Base-by-base conservation (phyloP, 2,329 filamentous ascomycete species). In the Fusarium tanahbumbuense region DNA sequence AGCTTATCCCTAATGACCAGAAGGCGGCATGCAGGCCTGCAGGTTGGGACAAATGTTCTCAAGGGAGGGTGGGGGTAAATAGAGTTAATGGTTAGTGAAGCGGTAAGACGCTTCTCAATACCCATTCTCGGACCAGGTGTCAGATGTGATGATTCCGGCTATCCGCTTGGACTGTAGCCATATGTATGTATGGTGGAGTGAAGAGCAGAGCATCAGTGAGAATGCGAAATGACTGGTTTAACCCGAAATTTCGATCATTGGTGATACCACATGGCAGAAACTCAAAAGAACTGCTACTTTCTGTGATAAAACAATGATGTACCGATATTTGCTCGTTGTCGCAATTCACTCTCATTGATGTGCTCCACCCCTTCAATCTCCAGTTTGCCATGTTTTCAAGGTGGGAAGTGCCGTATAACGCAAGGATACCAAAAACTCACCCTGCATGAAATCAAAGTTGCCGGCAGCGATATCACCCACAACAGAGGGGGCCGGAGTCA, bases 381-480 rank as follows among this genome's bases (percentile, higher is more conserved):
- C 18, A 15, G 27, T 45, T 27, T 27, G 54, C 4, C 23, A 23
- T 16, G n/a, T 6, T 18, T 27, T 25, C 11, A 1, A 37, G 8
- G 27, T n/a, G 34, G 50, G 7, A 46, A 60, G 20, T 34, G 8
- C 10, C 12, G 41, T 45, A 18, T 34, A 44, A 49, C 22, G 55
- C 22, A 47, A 44, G 60, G 34, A 49, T 58, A n/a, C 32, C 23
- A 45, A 46, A 32, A 58, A 83, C 84, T 81, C 64, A 87, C 85
- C 81, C 77, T 82, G 73, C 64, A 86, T 83, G 60, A 87, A 87
- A 64, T 88, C 85, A 56, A 87, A 76, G 63, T 76, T 78, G 63
- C 75, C 77, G 45, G 81, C 18, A 28, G 58, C 73, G 57, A 87
- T 83, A 15, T 87, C 85, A 41, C 79, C 80, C 57, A 86, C 81